phyloP scores from a whole-genome alignment of 305 asterid genomes.

The Fraxinus floribunda region DNA sequence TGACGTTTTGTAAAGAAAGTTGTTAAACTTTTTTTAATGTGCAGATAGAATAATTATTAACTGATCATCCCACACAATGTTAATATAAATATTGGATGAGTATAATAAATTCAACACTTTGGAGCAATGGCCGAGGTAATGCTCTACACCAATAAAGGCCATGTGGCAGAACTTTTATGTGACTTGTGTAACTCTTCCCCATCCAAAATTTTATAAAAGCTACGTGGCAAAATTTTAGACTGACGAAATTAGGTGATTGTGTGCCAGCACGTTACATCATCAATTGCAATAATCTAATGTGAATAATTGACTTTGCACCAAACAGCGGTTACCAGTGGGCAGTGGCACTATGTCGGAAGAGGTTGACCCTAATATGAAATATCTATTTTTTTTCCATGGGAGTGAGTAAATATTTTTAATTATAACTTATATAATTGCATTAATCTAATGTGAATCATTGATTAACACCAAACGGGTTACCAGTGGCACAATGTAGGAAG shows the following conservation, averaged over 20 bases:
- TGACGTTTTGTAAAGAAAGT: no score
- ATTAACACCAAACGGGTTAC: not conserved
- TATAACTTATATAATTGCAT: no score
- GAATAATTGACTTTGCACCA: not conserved
- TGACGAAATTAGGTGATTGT: not conserved
- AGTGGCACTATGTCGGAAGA: not conserved
- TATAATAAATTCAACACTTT: not conserved
- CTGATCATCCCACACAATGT: not conserved
- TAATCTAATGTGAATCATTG: not conserved
- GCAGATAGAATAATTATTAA: not conserved
- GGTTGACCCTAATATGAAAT: not conserved
- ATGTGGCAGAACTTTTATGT: not conserved
- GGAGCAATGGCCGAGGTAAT: not conserved
- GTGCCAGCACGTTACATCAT: not conserved
- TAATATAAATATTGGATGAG: not conserved
- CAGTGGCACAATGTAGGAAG: not conserved
- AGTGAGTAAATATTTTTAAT: no score
- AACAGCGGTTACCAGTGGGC: not conserved
- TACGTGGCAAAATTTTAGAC: not conserved
- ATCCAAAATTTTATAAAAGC: not conserved
- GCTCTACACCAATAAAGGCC: not conserved
- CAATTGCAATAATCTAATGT: not conserved
- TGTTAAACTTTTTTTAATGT: no score
- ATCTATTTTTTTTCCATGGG: no score
- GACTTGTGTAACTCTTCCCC: not conserved